Conservation (phyloP, 768 basidiomycete genomes). For the Trametes sanguinea region DNA sequence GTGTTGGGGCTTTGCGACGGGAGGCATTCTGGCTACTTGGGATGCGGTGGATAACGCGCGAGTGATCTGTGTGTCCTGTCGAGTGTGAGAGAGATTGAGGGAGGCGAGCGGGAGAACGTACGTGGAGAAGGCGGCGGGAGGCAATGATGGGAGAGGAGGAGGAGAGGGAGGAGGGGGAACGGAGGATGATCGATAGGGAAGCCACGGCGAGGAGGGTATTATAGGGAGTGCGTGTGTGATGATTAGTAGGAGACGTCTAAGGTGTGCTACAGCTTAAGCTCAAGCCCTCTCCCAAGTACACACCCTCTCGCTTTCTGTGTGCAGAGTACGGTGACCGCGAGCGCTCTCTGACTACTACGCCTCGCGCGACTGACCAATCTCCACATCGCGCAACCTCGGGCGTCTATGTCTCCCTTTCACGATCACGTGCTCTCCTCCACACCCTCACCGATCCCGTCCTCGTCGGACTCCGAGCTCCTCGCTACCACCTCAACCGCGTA, state of each 20-base stretch:
- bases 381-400: too few species aligned
- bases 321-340: too few species aligned
- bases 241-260: background rate
- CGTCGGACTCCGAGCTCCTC: too few species aligned
- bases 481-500: too few species aligned
- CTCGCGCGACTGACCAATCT: too few species aligned
- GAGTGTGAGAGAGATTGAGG: background rate
- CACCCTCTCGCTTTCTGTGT: too few species aligned
- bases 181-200: slow-evolving; percentile 19
- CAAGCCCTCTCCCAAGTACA: too few species aligned
- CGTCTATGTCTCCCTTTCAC: too few species aligned
- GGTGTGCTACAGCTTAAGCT: too few species aligned
- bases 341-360: too few species aligned
- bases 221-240: background rate
- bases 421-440: too few species aligned
- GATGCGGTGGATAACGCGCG: slow-evolving; percentile 18
- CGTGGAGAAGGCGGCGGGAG: slow-evolving; percentile 21
- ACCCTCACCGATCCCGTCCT: too few species aligned
- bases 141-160: slow-evolving; percentile 11
- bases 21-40: slow-evolving; percentile 61
- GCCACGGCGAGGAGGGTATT: slow-evolving; percentile 18
- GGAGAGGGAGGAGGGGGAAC: slow-evolving; percentile 11
- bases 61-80: slow-evolving; percentile 4
- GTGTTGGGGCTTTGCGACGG: slow-evolving; percentile 60
- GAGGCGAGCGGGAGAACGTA: background rate